Conservation (phyloP, 805 yeast genomes). For the Cyberlindnera bimundalis region DNA sequence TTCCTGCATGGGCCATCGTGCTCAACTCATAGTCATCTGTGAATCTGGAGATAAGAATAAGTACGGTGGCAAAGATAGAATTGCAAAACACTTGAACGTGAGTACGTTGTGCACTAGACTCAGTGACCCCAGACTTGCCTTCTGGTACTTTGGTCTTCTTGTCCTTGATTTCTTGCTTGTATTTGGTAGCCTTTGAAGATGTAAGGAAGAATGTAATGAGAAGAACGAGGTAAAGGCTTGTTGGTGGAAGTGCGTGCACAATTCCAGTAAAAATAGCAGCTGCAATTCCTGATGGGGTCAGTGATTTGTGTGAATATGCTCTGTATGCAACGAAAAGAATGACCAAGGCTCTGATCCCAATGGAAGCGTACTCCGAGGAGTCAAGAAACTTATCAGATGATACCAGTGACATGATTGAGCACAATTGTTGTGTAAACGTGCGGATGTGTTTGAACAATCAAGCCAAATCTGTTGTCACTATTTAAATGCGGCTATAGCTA, state of each 20-base stretch:
- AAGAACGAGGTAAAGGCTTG: conserved; percentile 32
- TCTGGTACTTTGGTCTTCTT: conserved; percentile 29
- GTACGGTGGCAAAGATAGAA: conserved; percentile 35
- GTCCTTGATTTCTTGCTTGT: conserved; percentile 34
- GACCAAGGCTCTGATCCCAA: conserved; percentile 11
- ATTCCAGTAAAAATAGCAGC: conserved; percentile 37
- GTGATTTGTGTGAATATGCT: conserved; percentile 33
- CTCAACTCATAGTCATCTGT: conserved; percentile 7
- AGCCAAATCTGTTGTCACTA: too few relatives aligned
- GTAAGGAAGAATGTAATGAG: conserved; percentile 36
- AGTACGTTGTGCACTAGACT: conserved; percentile 33
- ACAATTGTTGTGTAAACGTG: too few relatives aligned
- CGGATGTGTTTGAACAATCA: too few relatives aligned
- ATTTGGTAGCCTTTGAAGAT: conserved; percentile 37
- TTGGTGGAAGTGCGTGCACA: conserved; percentile 37
- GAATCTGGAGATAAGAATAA: conserved; percentile 29
- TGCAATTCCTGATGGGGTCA: conserved; percentile 35
- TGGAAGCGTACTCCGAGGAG: conserved; percentile 9
- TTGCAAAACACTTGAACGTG: conserved; percentile 41
- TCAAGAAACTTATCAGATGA: background rate
- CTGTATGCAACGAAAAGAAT: conserved; percentile 23
- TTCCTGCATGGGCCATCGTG: conserved; percentile 24
- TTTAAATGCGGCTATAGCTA: too few relatives aligned
- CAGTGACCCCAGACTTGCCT: conserved; percentile 14
- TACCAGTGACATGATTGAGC: too few relatives aligned